phyloP scores from a whole-genome alignment of 2,329 filamentous ascomycete species.

The Neofusicoccum cordaticola region DNA sequence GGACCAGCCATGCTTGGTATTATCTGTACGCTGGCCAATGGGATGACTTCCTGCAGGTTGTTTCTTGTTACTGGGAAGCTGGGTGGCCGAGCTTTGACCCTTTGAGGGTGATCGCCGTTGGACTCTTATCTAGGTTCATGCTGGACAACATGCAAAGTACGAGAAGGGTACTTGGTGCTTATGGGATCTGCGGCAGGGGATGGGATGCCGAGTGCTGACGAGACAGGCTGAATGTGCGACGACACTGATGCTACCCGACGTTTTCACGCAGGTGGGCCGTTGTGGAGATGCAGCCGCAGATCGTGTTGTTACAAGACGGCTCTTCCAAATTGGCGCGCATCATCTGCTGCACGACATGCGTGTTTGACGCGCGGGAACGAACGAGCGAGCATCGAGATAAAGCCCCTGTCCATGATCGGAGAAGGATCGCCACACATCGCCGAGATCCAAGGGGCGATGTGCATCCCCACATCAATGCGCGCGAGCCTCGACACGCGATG shows the following conservation, averaged over 20 bases:
- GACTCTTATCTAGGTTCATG: not conserved
- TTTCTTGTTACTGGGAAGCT: too few relatives aligned
- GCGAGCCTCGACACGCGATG: not conserved
- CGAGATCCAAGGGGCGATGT: too few relatives aligned
- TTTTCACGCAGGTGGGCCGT: not conserved
- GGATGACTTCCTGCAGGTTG: too few relatives aligned
- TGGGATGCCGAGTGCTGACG: too few relatives aligned
- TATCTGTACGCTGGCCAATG: too few relatives aligned
- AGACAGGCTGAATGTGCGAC: too few relatives aligned
- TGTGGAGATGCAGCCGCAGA: not conserved
- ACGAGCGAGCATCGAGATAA: not conserved
- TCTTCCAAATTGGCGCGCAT: not conserved
- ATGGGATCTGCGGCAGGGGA: not conserved
- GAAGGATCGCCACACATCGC: not conserved
- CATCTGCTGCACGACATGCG: not conserved
- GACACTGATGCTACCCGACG: not conserved
- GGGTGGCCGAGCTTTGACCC: not conserved
- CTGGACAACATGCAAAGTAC: not conserved
- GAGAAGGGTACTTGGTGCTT: not conserved
- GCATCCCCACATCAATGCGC: not conserved
- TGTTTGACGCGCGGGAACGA: not conserved
- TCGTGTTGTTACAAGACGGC: too few relatives aligned
- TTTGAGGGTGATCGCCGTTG: not conserved
- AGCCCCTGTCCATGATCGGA: conserved; percentile 10
- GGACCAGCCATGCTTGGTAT: too few relatives aligned